These are phyloP conservation scores for Aristolochia fimbriata DNA, from an alignment of 164 flowering plant species.

Conservation along the genomic window DNA sequence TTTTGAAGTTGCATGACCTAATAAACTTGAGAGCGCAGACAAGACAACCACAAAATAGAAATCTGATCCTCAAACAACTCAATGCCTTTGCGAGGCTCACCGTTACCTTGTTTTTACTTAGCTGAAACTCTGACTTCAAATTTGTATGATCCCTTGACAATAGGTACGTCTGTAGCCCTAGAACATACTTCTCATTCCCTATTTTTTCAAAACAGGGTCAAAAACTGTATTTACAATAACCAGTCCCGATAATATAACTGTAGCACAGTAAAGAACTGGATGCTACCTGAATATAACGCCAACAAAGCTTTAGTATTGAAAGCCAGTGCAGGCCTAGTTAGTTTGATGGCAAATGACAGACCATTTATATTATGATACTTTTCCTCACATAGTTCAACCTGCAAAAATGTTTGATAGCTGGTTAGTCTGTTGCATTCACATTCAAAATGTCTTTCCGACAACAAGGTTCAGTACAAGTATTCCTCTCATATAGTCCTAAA, in stretches of 20 bases:
- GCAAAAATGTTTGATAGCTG: slow-evolving; percentile 8
- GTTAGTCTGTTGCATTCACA: background rate
- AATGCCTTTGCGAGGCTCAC: background rate
- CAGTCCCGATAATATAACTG: background rate
- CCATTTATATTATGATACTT: slow-evolving; percentile 46
- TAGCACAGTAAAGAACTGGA: background rate
- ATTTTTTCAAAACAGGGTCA: slow-evolving; percentile 3
- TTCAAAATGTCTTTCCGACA: background rate
- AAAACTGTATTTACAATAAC: background rate
- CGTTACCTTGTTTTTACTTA: slow-evolving; percentile 54
- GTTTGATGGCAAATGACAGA: slow-evolving; percentile 41
- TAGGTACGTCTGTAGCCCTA: slow-evolving; percentile 41
- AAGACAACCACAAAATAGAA: too few species aligned
- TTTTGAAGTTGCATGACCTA: background rate
- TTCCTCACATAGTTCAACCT: slow-evolving; percentile 69
- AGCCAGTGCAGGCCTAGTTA: slow-evolving; percentile 46
- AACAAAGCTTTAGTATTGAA: slow-evolving; percentile 43
- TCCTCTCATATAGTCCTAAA: background rate
- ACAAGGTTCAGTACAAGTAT: background rate
- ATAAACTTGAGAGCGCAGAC: background rate
- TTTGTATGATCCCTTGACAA: slow-evolving; percentile 51
- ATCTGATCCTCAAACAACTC: background rate
- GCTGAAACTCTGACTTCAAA: slow-evolving; percentile 63
- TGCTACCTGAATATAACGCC: slow-evolving; percentile 45
- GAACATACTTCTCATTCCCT: slow-evolving; percentile 41